These are phyloP conservation scores for Echites panduratus DNA, from an alignment of 257 asterid genomes.

Conservation along the genomic window DNA sequence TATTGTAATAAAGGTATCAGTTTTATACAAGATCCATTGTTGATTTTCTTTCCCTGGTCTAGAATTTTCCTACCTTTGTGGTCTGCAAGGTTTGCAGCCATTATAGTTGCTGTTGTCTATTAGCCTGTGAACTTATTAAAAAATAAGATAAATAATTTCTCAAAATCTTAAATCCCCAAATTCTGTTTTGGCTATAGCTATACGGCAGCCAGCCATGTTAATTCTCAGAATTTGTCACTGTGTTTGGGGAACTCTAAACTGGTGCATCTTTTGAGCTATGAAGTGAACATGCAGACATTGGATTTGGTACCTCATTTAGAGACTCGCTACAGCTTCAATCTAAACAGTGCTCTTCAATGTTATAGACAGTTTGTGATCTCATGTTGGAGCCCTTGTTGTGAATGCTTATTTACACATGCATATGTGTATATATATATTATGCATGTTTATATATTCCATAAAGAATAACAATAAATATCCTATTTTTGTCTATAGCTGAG, in stretches of 20 bases:
- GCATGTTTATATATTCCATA: background rate
- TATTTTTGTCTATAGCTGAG: background rate
- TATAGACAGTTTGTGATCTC: background rate
- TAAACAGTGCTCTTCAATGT: background rate
- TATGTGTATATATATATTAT: too few species aligned
- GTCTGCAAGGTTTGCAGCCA: too few species aligned
- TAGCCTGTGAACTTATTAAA: too few species aligned
- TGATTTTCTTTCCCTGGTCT: too few species aligned
- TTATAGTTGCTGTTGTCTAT: too few species aligned
- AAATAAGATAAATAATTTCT: too few species aligned
- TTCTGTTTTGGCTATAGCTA: background rate
- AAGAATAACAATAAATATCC: background rate
- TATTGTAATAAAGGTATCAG: too few species aligned
- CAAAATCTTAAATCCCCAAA: background rate
- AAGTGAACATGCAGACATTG: background rate
- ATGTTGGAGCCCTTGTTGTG: background rate
- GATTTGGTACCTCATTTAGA: background rate
- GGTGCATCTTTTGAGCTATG: background rate
- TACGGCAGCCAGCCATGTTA: background rate
- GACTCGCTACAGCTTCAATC: background rate
- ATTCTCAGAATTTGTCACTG: background rate
- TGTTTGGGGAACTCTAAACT: background rate
- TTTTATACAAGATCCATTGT: too few species aligned
- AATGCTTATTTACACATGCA: background rate
- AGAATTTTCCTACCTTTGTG: too few species aligned